A percentile compares a stretch with the other conserved stretches of the same genome.
Evolutionary conservation across 2,329 filamentous ascomycete species (phyloP).

Genomic region (Esteya vermicola): DNA sequence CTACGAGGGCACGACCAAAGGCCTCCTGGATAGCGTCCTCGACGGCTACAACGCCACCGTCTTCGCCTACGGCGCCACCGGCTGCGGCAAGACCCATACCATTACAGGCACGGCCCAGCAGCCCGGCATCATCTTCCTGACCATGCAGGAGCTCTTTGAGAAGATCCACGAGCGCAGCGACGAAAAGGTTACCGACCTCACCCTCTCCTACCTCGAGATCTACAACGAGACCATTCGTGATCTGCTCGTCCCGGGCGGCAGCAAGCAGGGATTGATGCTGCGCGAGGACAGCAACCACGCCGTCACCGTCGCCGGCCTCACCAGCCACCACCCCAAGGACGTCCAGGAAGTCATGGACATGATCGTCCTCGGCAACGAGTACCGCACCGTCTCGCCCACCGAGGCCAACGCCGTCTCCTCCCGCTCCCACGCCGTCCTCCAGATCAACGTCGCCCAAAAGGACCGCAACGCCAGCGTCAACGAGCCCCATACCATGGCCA

Average conservation of each 20-base stretch:
- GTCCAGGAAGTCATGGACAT: constrained; percentile 99
- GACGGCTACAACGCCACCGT: constrained; percentile 98
- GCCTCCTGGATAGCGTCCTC: constrained; percentile 83
- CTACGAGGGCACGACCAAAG: constrained; percentile 84
- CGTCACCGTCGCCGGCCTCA: constrained; percentile 80
- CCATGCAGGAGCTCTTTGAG: constrained; percentile 98
- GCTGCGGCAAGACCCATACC: constrained; percentile 96
- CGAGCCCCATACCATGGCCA: constrained; percentile 96
- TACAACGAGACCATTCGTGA: constrained; percentile 99
- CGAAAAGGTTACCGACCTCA: constrained; percentile 81
- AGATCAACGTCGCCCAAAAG: constrained; percentile 92
- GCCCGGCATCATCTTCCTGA: constrained; percentile 95
- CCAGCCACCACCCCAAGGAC: constrained; percentile 79
- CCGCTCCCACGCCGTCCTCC: constrained; percentile 88
- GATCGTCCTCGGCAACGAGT: constrained; percentile 89
- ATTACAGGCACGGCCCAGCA: constrained; percentile 86
- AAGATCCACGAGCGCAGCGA: constrained; percentile 76
- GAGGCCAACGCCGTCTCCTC: constrained; percentile 97
- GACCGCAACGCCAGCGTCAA: constrained; percentile 85
- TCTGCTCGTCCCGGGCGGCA: constrained; percentile 70
- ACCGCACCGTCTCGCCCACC: constrained; percentile 89
- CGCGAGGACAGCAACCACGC: constrained; percentile 89
- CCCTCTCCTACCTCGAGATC: constrained; percentile 91
- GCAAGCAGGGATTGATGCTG: constrained; percentile 75
- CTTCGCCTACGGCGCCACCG: constrained; percentile 94